A percentile compares a stretch with the other conserved stretches of the same genome.
phyloP scores from a whole-genome alignment of 1,284 basidiomycete genomes.

The Cystobasidiaceae sp. region DNA sequence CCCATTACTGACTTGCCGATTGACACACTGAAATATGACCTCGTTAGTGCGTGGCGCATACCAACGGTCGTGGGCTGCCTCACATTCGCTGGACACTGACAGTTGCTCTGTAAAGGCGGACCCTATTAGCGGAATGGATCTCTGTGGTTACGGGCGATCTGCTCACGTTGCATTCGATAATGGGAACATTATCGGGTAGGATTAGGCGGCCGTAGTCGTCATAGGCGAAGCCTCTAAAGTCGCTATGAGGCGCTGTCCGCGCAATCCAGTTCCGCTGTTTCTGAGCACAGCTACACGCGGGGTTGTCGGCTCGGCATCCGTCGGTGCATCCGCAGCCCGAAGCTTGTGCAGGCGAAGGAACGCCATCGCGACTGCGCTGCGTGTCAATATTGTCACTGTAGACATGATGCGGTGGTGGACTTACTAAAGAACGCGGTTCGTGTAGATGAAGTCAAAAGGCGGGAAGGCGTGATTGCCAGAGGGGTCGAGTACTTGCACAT shows the following conservation, averaged over 20 bases:
- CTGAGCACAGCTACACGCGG: not conserved
- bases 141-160: not conserved
- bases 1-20: slow-evolving; percentile 26
- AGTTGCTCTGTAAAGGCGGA: slow-evolving; percentile 1
- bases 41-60: not conserved
- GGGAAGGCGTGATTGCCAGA: not conserved
- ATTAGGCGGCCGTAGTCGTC: slow-evolving; percentile 8
- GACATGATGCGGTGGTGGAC: not conserved
- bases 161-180: slow-evolving; percentile 24
- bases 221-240: slow-evolving; percentile 9
- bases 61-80: not conserved
- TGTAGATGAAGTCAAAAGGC: slow-evolving; percentile 18
- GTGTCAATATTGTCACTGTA: not conserved
- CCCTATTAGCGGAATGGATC: not conserved
- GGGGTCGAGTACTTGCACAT: slow-evolving; percentile 2
- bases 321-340: slow-evolving; percentile 8
- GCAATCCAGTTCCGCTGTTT: slow-evolving; percentile 5
- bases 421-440: slow-evolving; percentile 23
- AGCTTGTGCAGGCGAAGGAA: not conserved
- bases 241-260: not conserved
- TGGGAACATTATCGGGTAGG: slow-evolving; percentile 1
- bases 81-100: slow-evolving; percentile 18
- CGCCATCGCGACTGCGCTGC: not conserved
- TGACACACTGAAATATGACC: slow-evolving; percentile 11
- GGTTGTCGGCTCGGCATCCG: slow-evolving; percentile 13